Evolutionary conservation across 2,329 filamentous ascomycete species (phyloP), one percentile per base, ranked within the genome.

Genomic region (Pyrenophora graminea): DNA sequence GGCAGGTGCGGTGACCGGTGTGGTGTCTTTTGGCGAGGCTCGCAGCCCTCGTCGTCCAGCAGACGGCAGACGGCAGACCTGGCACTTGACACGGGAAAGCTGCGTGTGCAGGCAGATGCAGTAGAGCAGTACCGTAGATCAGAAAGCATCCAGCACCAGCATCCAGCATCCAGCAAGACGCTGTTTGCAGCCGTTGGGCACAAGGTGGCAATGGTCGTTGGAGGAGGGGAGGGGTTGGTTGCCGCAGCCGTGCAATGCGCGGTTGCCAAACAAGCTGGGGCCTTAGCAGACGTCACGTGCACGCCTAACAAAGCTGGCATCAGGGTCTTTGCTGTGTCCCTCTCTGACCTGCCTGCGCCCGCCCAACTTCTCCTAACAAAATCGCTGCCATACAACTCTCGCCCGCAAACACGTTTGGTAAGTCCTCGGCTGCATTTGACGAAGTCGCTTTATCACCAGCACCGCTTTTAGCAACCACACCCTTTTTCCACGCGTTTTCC

Each of bases 401-500:
- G 56, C 61, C 56, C 48, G 61, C 62, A 61, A 61, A 63, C 53
- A 53, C 57, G 45, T 63, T 62, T 64, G 64, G 69, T 71, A 56
- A 65, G 69, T 72, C 57, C 56, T 68, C 68, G 66, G 60, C 63
- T 66, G 58, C 17, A 52, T 43, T 43, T 43, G 44, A 39, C 49
- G 10, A 48, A 51, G 45, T 60, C 50, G 50, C 56, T 57, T 42
- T 53, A 51, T 42, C 45, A 45, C 51, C 51, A 62, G 51, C 58
- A 60, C 53, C 60, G 53, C 58, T 55, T 62, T 59, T 56, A 59
- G 57, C 61, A 62, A 63, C 64, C 58, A 60, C 56, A 56, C 55
- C 51, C 51, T 62, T 66, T 68, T 67, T 63, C 45, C 49, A 61
- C 67, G 64, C 67, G 58, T 72, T 69, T 69, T 64, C 59, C 62